Evolutionary conservation across 2,329 filamentous ascomycete genomes (phyloP).

Genomic region (Hymenoscyphus repandus): DNA sequence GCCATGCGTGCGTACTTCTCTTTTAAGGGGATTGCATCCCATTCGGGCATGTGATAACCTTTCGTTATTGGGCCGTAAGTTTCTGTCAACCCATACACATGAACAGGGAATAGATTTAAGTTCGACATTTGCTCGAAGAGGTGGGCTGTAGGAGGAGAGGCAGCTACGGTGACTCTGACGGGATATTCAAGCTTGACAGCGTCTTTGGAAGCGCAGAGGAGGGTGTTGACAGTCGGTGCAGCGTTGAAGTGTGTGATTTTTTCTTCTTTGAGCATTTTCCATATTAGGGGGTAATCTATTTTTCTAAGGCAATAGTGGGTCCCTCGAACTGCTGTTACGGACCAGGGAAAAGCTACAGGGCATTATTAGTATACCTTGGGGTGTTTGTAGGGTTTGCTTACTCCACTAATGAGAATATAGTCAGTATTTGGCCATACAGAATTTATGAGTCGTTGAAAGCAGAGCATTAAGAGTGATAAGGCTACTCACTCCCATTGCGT

Average conservation of each 20-base stretch:
- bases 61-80: slow-evolving; percentile 96
- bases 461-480: neutral
- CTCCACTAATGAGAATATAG: slow-evolving; percentile 1
- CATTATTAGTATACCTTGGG: slow-evolving; percentile 24
- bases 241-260: slow-evolving; percentile 92
- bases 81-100: slow-evolving; percentile 85
- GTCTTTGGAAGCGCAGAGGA: slow-evolving; percentile 76
- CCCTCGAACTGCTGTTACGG: slow-evolving; percentile 87
- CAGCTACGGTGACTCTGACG: slow-evolving; percentile 87
- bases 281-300: slow-evolving; percentile 91
- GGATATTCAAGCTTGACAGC: slow-evolving; percentile 63
- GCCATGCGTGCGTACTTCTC: slow-evolving; percentile 90
- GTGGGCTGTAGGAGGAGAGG: slow-evolving; percentile 81
- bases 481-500: slow-evolving; percentile 48
- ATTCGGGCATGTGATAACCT: slow-evolving; percentile 79
- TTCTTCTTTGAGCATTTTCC: slow-evolving; percentile 81
- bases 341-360: slow-evolving; percentile 76
- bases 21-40: slow-evolving; percentile 67
- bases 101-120: slow-evolving; percentile 83
- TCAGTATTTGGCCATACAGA: neutral
- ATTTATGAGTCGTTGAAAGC: neutral
- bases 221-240: slow-evolving; percentile 91
- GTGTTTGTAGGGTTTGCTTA: neutral
- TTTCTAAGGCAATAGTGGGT: slow-evolving; percentile 93
- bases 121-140: slow-evolving; percentile 83